Evolutionary conservation across 345 rosid genomes (phyloP).

Genomic region (Linum trigynum): DNA sequence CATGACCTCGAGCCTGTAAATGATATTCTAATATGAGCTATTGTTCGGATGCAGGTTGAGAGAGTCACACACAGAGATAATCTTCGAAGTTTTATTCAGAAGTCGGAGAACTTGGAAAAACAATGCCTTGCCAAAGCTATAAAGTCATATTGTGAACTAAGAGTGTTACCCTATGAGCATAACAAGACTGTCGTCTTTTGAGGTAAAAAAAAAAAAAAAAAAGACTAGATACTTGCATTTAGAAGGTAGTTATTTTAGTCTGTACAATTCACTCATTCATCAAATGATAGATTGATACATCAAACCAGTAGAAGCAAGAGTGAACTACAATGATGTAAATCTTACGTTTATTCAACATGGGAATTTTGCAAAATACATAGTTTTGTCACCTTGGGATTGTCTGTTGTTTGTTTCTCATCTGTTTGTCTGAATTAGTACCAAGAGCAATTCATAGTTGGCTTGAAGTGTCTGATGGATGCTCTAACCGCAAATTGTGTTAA

Average conservation of each 20-base stretch:
- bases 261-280: not conserved
- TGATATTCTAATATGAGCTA: not conserved
- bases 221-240: too few species aligned
- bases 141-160: conserved; percentile 74
- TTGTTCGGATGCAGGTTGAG: conserved; percentile 59
- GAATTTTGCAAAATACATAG: too few species aligned
- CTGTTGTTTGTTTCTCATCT: too few species aligned
- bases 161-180: conserved; percentile 62
- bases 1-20: conserved; percentile 4
- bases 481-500: too few species aligned
- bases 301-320: too few species aligned
- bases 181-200: conserved; percentile 74
- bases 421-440: too few species aligned
- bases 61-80: conserved; percentile 87
- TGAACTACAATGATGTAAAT: too few species aligned
- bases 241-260: not conserved
- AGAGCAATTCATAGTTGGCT: too few species aligned
- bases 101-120: conserved; percentile 89
- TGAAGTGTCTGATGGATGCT: too few species aligned
- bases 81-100: conserved; percentile 63
- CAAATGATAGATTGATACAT: too few species aligned
- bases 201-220: conserved; percentile 1
- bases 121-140: conserved; percentile 77
- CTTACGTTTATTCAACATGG: too few species aligned
- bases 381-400: too few species aligned